Evolutionary conservation across 768 basidiomycete genomes (phyloP).

Genomic region (Tricholoma terreum): DNA sequence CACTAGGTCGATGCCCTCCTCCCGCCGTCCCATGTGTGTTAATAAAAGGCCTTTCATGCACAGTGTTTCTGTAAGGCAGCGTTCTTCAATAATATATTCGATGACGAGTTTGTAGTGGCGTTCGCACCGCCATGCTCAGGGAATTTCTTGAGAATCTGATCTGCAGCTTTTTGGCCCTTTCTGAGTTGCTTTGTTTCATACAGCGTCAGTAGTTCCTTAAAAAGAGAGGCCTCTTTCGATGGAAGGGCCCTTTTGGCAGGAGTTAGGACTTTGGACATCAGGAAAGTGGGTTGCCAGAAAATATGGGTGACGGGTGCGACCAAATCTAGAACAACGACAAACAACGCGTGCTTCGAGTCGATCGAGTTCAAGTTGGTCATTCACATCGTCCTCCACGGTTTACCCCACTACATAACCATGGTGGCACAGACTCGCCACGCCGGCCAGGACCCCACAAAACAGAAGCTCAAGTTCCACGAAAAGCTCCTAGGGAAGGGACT

Average conservation of each 20-base stretch:
- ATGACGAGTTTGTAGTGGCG: not conserved
- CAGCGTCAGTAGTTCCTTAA: slow-evolving; percentile 80
- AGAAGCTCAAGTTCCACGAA: slow-evolving; percentile 74
- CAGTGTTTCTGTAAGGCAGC: slow-evolving; percentile 66
- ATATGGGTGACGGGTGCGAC: slow-evolving; percentile 6
- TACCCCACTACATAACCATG: slow-evolving; percentile 41
- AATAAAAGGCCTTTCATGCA: slow-evolving; percentile 94
- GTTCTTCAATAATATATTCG: not conserved
- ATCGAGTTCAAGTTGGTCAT: slow-evolving; percentile 10
- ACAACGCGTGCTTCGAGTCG: slow-evolving; percentile 44
- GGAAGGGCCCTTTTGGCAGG: slow-evolving; percentile 60
- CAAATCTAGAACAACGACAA: slow-evolving; percentile 31
- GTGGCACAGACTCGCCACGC: slow-evolving; percentile 71
- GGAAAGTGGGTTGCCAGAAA: not conserved
- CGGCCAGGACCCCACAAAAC: slow-evolving; percentile 47
- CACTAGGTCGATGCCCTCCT: slow-evolving; percentile 79
- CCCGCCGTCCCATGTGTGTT: slow-evolving; percentile 75
- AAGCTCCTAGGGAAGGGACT: slow-evolving; percentile 76
- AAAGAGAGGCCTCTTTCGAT: slow-evolving; percentile 79
- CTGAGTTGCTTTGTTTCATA: slow-evolving; percentile 91
- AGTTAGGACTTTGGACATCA: slow-evolving; percentile 36
- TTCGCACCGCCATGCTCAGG: slow-evolving; percentile 90
- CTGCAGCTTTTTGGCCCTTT: slow-evolving; percentile 86
- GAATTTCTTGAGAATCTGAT: slow-evolving; percentile 92
- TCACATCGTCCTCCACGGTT: slow-evolving; percentile 14